Evolutionary conservation across 1,284 basidiomycete genomes (phyloP).

Genomic region (Pascua guehoae): DNA sequence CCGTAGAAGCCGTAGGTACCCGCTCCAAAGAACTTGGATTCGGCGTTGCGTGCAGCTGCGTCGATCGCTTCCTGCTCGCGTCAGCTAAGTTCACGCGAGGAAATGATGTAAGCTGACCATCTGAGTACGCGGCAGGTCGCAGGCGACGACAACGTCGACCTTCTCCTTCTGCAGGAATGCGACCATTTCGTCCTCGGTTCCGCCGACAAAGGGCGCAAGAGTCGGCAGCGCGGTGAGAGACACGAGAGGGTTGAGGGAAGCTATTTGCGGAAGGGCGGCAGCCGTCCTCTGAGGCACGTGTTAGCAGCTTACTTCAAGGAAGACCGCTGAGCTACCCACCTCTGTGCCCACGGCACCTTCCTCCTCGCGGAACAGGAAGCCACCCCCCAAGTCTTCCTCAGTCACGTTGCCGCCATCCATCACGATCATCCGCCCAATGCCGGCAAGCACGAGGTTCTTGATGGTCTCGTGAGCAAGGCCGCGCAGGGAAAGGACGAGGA

Average conservation of each 20-base stretch:
- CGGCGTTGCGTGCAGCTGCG: conserved; percentile 63
- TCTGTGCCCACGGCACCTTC: conserved; percentile 74
- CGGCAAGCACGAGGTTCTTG: conserved; percentile 74
- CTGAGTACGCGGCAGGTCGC: conserved; percentile 65
- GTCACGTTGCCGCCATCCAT: conserved; percentile 54
- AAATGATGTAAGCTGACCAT: conserved; percentile 58
- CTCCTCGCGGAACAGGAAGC: conserved; percentile 90
- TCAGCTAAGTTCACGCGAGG: background rate
- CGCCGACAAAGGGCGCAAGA: conserved; percentile 50
- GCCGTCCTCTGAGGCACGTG: conserved; percentile 63
- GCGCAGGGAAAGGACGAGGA: conserved; percentile 74
- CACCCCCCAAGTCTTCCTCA: conserved; percentile 77
- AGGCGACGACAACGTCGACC: conserved; percentile 79
- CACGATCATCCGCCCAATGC: conserved; percentile 57
- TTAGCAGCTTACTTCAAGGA: conserved; percentile 20
- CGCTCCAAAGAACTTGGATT: conserved; percentile 80
- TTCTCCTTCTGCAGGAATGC: conserved; percentile 55
- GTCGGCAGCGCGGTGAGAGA: conserved; percentile 63
- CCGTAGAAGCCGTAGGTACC: conserved; percentile 87
- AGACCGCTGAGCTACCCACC: conserved; percentile 51
- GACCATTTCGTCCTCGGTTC: conserved; percentile 56
- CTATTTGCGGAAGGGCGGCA: conserved; percentile 75
- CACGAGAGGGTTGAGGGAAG: conserved; percentile 88
- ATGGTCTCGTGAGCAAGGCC: conserved; percentile 92
- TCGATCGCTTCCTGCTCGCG: conserved; percentile 68